Conservation (phyloP, 495 filamentous ascomycete genomes). For the Neurospora sp. region DNA sequence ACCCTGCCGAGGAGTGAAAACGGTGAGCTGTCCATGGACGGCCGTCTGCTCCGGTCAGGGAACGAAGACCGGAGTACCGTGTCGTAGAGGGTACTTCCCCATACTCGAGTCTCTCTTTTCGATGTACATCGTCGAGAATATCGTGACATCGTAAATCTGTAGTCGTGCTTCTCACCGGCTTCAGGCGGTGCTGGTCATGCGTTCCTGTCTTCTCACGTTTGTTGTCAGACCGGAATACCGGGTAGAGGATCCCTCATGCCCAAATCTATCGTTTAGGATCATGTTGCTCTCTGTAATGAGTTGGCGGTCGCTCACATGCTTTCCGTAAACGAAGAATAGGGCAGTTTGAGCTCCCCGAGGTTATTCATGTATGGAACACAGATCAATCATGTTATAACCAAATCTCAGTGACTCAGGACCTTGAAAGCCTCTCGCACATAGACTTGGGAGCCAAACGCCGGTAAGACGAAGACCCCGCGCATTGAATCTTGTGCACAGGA, state of each 20-base stretch:
- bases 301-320: not conserved
- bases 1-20: not conserved
- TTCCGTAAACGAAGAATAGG: not conserved
- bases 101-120: not conserved
- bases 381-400: not conserved
- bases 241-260: not conserved
- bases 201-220: not conserved
- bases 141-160: not conserved
- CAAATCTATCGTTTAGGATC: not conserved
- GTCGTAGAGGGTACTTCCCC: not conserved
- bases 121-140: not conserved
- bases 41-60: not conserved
- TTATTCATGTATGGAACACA: not conserved
- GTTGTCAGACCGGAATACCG: not conserved
- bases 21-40: not conserved
- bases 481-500: not conserved
- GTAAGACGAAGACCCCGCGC: not conserved
- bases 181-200: not conserved
- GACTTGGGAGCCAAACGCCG: not conserved
- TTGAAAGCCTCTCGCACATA: not conserved
- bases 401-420: not conserved
- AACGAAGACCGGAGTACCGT: not conserved
- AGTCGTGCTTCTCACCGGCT: not conserved
- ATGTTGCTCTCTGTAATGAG: not conserved
- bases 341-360: not conserved